A percentile compares a stretch with the other conserved stretches of the same genome.
These are phyloP conservation scores for Dimocarpus longan DNA, from an alignment of 345 rosid genomes.

Conservation along the genomic window DNA sequence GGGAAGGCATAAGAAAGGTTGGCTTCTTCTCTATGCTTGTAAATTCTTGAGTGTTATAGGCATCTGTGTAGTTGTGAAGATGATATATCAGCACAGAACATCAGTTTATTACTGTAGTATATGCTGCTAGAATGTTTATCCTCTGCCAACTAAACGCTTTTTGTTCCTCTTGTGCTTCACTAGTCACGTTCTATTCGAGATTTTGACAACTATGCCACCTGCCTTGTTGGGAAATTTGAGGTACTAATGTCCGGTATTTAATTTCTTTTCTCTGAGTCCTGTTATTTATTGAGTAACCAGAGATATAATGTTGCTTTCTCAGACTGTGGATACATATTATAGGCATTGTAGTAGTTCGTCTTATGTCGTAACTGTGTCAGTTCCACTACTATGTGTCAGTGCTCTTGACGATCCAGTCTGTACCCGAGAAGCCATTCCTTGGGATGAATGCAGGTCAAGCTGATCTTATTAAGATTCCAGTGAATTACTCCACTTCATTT, in stretches of 20 bases:
- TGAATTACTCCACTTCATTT: constrained; percentile 10
- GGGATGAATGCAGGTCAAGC: constrained; percentile 93
- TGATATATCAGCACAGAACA: neutral
- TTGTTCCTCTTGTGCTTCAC: constrained; percentile 22
- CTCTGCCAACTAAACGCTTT: constrained; percentile 17
- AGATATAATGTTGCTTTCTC: constrained; percentile 30
- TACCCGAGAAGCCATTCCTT: constrained; percentile 89
- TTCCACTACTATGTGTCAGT: constrained; percentile 84
- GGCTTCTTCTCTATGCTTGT: constrained; percentile 24
- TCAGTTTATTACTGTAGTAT: neutral
- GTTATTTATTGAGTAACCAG: constrained; percentile 20
- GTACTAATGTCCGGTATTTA: constrained; percentile 36
- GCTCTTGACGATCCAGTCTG: constrained; percentile 94
- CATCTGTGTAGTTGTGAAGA: neutral
- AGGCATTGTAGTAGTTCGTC: constrained; percentile 75
- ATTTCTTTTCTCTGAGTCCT: constrained; percentile 9
- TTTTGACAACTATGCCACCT: constrained; percentile 79
- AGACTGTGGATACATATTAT: constrained; percentile 90
- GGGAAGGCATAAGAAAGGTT: constrained; percentile 95
- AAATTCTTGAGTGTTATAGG: constrained; percentile 1
- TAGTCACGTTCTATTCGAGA: constrained; percentile 89
- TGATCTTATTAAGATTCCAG: neutral
- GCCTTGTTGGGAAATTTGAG: constrained; percentile 87
- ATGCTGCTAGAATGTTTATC: neutral
- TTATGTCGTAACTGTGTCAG: constrained; percentile 63